Evolutionary conservation across 495 filamentous ascomycete species (phyloP).

Genomic region (Penicillium fimorum): DNA sequence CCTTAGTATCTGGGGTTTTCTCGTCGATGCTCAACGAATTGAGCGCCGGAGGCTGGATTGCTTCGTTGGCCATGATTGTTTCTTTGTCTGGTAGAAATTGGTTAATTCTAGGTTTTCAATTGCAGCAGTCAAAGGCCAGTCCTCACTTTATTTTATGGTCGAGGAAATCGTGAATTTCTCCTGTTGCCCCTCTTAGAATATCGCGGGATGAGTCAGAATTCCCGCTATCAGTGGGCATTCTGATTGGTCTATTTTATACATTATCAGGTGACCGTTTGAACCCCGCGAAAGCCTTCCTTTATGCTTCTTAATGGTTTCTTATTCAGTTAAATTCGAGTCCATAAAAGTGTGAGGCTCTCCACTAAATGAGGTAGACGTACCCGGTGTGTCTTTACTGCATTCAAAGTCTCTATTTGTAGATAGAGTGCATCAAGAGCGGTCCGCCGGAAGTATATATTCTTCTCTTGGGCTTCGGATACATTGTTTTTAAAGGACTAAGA

Average conservation of each 20-base stretch:
- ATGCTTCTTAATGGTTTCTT: background rate
- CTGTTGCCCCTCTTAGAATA: constrained; percentile 25
- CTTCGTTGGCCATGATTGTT: constrained; percentile 45
- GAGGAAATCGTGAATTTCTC: constrained; percentile 4
- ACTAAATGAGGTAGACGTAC: background rate
- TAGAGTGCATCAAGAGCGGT: background rate
- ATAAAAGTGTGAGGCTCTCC: background rate
- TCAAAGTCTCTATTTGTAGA: background rate
- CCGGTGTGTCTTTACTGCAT: background rate
- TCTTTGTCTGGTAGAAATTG: background rate
- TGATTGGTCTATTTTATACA: constrained; percentile 11
- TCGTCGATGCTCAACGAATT: constrained; percentile 46
- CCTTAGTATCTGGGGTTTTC: constrained; percentile 33
- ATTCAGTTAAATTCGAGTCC: background rate
- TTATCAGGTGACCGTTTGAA: constrained; percentile 13
- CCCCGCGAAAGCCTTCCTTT: constrained; percentile 3
- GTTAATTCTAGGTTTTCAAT: background rate
- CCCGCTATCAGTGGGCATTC: constrained; percentile 15
- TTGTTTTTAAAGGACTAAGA: too few relatives aligned
- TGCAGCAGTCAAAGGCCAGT: background rate
- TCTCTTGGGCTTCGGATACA: background rate
- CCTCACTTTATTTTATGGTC: constrained; percentile 11
- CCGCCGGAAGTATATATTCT: background rate
- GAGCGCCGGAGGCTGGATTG: constrained; percentile 52
- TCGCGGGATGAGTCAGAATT: constrained; percentile 24